Evolutionary conservation across 1,284 basidiomycete species (phyloP).

Genomic region (Irpex rosettiformis): DNA sequence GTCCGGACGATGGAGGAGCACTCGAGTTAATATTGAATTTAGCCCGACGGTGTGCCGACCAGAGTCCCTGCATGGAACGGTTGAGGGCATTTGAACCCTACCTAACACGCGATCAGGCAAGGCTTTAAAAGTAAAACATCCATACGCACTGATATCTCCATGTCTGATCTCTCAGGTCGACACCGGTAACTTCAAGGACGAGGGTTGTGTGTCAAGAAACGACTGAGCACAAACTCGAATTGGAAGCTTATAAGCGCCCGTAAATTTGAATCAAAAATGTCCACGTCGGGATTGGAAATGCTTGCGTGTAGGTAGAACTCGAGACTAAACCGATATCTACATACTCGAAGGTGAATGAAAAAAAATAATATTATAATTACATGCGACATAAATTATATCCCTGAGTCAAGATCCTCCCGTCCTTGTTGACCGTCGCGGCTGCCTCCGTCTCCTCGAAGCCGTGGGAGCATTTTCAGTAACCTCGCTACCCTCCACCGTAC

Average conservation of each 20-base stretch:
- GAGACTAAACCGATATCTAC: too few relatives aligned
- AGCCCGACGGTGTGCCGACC: slow-evolving; percentile 59
- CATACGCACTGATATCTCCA: slow-evolving; percentile 26
- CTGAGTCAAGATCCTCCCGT: not conserved
- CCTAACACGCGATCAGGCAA: slow-evolving; percentile 28
- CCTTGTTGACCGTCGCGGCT: not conserved
- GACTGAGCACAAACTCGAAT: not conserved
- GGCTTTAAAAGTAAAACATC: not conserved
- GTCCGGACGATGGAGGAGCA: slow-evolving; percentile 17
- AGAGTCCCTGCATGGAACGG: slow-evolving; percentile 72
- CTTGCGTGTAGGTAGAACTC: too few relatives aligned
- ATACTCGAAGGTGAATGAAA: too few relatives aligned
- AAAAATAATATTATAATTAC: too few relatives aligned
- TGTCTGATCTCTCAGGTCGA: slow-evolving; percentile 1
- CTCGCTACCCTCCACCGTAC: too few relatives aligned
- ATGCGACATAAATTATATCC: not conserved
- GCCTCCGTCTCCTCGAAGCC: not conserved
- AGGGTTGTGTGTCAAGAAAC: not conserved
- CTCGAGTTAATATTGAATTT: slow-evolving; percentile 65
- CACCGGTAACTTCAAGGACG: not conserved
- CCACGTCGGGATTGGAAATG: too few relatives aligned
- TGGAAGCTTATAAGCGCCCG: not conserved
- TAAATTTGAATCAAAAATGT: not conserved
- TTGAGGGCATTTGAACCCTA: slow-evolving; percentile 71
- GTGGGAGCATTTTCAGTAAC: not conserved